Evolutionary conservation across 805 yeast genomes (phyloP).

Genomic region (Metschnikowia dekortorum): DNA sequence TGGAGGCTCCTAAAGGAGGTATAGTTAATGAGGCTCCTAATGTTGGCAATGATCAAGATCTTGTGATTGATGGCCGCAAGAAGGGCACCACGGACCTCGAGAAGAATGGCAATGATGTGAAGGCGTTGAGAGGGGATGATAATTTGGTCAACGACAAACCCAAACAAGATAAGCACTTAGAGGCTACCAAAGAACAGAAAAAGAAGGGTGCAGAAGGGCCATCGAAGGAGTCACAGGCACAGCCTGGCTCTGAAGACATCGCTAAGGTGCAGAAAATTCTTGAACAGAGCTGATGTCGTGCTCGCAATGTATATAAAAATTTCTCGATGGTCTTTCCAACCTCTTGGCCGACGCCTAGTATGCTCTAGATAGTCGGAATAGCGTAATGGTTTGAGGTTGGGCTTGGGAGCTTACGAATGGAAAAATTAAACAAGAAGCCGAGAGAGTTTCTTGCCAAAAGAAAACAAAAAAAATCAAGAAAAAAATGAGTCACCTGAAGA

Average conservation of each 20-base stretch:
- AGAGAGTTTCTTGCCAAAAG: too few species aligned
- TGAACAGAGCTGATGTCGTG: slow-evolving; percentile 5
- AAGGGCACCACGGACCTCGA: slow-evolving; percentile 1
- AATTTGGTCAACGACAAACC: not conserved
- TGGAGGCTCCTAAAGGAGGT: slow-evolving; percentile 45
- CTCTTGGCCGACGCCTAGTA: not conserved
- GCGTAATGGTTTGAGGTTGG: not conserved
- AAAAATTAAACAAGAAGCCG: not conserved
- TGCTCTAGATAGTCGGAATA: not conserved
- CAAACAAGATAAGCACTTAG: not conserved
- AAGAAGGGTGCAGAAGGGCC: not conserved
- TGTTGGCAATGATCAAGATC: slow-evolving; percentile 39
- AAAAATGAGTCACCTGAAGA: not conserved
- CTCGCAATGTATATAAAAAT: not conserved
- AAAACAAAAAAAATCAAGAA: too few species aligned
- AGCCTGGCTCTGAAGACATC: slow-evolving; percentile 3
- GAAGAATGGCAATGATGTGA: slow-evolving; percentile 9
- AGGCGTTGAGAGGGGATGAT: slow-evolving; percentile 9
- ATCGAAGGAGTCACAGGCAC: not conserved
- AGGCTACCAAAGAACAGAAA: not conserved
- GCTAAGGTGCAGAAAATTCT: slow-evolving; percentile 8
- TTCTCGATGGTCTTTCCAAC: not conserved
- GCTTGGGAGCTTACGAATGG: not conserved
- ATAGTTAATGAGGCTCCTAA: slow-evolving; percentile 42
- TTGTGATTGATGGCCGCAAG: slow-evolving; percentile 15